phyloP scores from a whole-genome alignment of 805 yeast genomes.

The Candida ipomoeae region DNA sequence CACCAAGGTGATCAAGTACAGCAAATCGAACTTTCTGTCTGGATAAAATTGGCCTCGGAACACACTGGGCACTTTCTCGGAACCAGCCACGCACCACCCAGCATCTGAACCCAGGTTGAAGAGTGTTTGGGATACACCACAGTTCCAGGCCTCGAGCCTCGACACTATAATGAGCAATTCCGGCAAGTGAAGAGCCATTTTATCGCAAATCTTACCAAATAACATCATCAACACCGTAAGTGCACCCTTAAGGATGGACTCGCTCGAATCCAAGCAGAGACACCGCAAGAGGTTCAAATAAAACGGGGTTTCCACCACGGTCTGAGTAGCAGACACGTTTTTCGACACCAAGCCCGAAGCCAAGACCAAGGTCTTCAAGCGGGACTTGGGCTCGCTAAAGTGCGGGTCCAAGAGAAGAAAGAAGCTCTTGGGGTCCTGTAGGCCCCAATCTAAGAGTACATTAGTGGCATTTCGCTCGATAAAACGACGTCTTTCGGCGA shows the following conservation, averaged over 20 bases:
- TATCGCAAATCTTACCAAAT: slow-evolving; percentile 41
- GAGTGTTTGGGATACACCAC: neutral
- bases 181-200: slow-evolving; percentile 31
- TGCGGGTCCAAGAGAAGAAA: slow-evolving; percentile 34
- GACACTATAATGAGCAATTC: slow-evolving; percentile 43
- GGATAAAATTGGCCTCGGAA: slow-evolving; percentile 14
- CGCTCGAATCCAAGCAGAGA: slow-evolving; percentile 38
- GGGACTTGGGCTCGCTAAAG: slow-evolving; percentile 27
- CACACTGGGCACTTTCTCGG: neutral
- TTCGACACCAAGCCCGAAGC: slow-evolving; percentile 31
- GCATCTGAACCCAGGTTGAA: neutral
- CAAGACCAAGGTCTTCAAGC: slow-evolving; percentile 39
- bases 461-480: slow-evolving; percentile 40
- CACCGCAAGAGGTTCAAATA: slow-evolving; percentile 36
- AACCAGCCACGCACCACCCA: neutral
- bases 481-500: slow-evolving; percentile 48
- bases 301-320: slow-evolving; percentile 32
- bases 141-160: slow-evolving; percentile 24
- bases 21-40: slow-evolving; percentile 22
- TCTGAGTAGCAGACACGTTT: slow-evolving; percentile 23
- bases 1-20: slow-evolving; percentile 43
- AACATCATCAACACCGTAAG: slow-evolving; percentile 29
- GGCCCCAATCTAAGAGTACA: slow-evolving; percentile 41
- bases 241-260: slow-evolving; percentile 36
- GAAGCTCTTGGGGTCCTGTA: slow-evolving; percentile 32